Percentiles rank a stretch among this genome's conserved stretches.
These are phyloP conservation scores for Cyclotella sp. DNA, from an alignment of 108 stramenopile genomes.

Conservation along the genomic window DNA sequence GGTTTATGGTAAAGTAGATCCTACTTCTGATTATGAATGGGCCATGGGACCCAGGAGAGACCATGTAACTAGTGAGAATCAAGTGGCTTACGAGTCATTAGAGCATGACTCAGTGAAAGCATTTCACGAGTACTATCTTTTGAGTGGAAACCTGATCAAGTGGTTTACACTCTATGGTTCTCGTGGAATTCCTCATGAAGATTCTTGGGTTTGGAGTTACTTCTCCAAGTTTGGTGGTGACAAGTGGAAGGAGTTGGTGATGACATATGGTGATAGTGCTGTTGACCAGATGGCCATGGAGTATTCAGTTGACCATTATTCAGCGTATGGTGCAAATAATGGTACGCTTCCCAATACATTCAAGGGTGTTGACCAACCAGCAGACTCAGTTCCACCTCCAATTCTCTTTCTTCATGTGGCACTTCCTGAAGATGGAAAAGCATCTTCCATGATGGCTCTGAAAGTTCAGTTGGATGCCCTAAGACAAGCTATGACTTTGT, in stretches of 20 bases:
- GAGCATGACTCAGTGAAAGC: slow-evolving; percentile 34
- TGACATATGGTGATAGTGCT: slow-evolving; percentile 35
- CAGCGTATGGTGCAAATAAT: slow-evolving; percentile 25
- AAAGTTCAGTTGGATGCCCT: slow-evolving; percentile 45
- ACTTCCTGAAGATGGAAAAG: slow-evolving; percentile 31
- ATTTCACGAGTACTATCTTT: slow-evolving; percentile 52
- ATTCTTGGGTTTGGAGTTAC: slow-evolving; percentile 60
- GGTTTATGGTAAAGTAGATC: slow-evolving; percentile 25
- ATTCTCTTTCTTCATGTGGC: slow-evolving; percentile 44
- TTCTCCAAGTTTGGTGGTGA: slow-evolving; percentile 47
- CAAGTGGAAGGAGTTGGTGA: slow-evolving; percentile 48
- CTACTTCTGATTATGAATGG: slow-evolving; percentile 41
- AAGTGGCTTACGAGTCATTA: slow-evolving; percentile 9
- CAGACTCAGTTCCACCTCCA: slow-evolving; percentile 20
- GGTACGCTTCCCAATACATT: slow-evolving; percentile 8
- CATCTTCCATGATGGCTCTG: slow-evolving; percentile 26
- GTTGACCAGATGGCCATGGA: slow-evolving; percentile 39
- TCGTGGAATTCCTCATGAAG: slow-evolving; percentile 36
- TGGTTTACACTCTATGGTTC: slow-evolving; percentile 57
- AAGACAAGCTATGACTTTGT: slow-evolving; percentile 30
- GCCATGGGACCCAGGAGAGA: slow-evolving; percentile 48
- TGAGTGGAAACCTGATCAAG: slow-evolving; percentile 53
- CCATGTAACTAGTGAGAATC: slow-evolving; percentile 24
- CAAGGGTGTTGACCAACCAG: slow-evolving; percentile 1
- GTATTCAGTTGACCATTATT: slow-evolving; percentile 25